Evolutionary conservation across 306 rosid genomes (phyloP).

Genomic region (Casuarina glauca): DNA sequence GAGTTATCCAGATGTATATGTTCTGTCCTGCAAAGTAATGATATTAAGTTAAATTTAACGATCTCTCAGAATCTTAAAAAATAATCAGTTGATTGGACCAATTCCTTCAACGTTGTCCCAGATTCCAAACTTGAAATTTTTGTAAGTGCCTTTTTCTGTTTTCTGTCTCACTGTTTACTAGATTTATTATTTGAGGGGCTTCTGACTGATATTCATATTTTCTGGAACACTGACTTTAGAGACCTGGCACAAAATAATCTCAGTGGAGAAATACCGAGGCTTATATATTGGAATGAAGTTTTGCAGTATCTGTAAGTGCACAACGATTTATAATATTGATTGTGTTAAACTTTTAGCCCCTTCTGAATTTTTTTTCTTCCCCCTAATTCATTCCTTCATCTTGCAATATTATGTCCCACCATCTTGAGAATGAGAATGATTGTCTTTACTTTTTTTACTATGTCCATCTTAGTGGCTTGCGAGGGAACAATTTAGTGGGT

Average conservation of each 20-base stretch:
- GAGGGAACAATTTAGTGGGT: constrained; percentile 90
- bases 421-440: neutral
- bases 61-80: constrained; percentile 67
- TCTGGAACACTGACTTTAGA: constrained; percentile 36
- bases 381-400: neutral
- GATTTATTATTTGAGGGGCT: neutral
- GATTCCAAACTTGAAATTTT: constrained; percentile 91
- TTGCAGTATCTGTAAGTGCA: constrained; percentile 89
- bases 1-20: neutral
- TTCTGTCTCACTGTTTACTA: neutral
- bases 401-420: neutral
- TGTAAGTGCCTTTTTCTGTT: constrained; percentile 51
- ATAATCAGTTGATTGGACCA: constrained; percentile 83
- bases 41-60: neutral
- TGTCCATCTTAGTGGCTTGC: constrained; percentile 62
- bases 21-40: neutral
- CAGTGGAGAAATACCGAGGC: constrained; percentile 97
- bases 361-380: neutral
- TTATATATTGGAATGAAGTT: constrained; percentile 97
- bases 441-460: neutral
- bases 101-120: constrained; percentile 96
- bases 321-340: neutral
- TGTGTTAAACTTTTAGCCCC: no score
- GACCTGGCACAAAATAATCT: constrained; percentile 93
- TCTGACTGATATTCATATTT: constrained; percentile 11